Conservation (phyloP, 805 yeast species). For the Kluyveromyces dobzhanskii region DNA sequence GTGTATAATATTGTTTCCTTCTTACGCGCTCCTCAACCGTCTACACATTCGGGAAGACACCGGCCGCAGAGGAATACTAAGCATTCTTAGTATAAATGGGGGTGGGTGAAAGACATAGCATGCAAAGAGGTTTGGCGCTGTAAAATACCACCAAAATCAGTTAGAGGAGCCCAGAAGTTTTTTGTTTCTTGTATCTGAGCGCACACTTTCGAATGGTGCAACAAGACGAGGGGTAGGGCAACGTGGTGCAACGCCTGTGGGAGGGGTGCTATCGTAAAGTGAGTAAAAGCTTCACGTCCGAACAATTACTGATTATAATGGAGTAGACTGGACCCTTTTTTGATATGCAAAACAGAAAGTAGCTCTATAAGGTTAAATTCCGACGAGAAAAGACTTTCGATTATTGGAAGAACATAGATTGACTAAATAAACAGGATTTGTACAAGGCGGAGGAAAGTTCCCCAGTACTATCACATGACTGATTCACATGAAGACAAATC, state of each 20-base stretch:
- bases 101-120: too few species aligned
- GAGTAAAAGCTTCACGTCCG: constrained; percentile 31
- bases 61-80: too few species aligned
- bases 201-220: constrained; percentile 70
- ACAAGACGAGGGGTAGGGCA: constrained; percentile 70
- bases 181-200: constrained; percentile 16
- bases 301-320: constrained; percentile 13
- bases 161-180: constrained; percentile 2
- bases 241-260: constrained; percentile 84
- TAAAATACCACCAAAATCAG: too few species aligned
- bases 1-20: too few species aligned
- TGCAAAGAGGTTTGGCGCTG: too few species aligned
- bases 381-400: background rate
- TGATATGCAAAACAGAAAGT: background rate
- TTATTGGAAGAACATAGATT: background rate
- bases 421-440: background rate
- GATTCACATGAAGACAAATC: constrained; percentile 4
- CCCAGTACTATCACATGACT: constrained; percentile 1
- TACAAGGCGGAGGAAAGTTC: background rate
- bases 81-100: too few species aligned
- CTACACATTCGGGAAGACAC: too few species aligned
- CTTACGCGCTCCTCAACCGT: too few species aligned
- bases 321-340: constrained; percentile 1
- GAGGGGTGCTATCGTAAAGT: constrained; percentile 60
- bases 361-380: background rate